Percentiles rank a stretch among this genome's conserved stretches.
These are phyloP conservation scores for Phytophthora nicotianae DNA, from an alignment of 352 stramenopile genomes.

Conservation along the genomic window DNA sequence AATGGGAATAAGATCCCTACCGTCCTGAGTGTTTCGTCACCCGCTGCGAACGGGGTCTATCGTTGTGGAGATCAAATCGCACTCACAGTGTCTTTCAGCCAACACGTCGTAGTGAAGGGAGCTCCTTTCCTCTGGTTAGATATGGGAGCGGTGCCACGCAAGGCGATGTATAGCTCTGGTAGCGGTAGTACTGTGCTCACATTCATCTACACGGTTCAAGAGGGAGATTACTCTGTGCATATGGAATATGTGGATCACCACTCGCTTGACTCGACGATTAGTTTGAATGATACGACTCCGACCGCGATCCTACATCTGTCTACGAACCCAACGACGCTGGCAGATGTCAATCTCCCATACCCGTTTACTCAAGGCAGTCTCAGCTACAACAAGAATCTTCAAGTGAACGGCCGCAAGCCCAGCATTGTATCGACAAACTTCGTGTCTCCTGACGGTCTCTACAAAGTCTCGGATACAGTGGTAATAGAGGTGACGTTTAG, in stretches of 20 bases:
- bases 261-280: slow-evolving; percentile 69
- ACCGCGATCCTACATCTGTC: slow-evolving; percentile 67
- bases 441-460: slow-evolving; percentile 64
- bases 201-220: slow-evolving; percentile 72
- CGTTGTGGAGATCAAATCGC: slow-evolving; percentile 68
- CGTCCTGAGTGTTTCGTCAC: slow-evolving; percentile 61
- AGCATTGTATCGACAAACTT: slow-evolving; percentile 57
- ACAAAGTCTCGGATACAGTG: slow-evolving; percentile 62
- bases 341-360: slow-evolving; percentile 71
- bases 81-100: slow-evolving; percentile 66
- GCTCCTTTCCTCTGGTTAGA: slow-evolving; percentile 73
- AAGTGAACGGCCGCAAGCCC: slow-evolving; percentile 73
- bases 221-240: slow-evolving; percentile 75
- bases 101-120: slow-evolving; percentile 72
- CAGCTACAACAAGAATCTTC: slow-evolving; percentile 69
- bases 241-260: slow-evolving; percentile 86
- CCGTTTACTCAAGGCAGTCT: slow-evolving; percentile 70
- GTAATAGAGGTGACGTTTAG: slow-evolving; percentile 74
- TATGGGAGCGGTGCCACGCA: slow-evolving; percentile 49
- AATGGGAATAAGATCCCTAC: slow-evolving; percentile 60
- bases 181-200: slow-evolving; percentile 55
- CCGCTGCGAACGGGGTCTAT: slow-evolving; percentile 54
- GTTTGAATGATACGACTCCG: slow-evolving; percentile 25
- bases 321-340: slow-evolving; percentile 69
- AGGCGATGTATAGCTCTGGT: slow-evolving; percentile 62